Evolutionary conservation across 441 rosid species (phyloP).

Genomic region (Eutrema salsugineum): DNA sequence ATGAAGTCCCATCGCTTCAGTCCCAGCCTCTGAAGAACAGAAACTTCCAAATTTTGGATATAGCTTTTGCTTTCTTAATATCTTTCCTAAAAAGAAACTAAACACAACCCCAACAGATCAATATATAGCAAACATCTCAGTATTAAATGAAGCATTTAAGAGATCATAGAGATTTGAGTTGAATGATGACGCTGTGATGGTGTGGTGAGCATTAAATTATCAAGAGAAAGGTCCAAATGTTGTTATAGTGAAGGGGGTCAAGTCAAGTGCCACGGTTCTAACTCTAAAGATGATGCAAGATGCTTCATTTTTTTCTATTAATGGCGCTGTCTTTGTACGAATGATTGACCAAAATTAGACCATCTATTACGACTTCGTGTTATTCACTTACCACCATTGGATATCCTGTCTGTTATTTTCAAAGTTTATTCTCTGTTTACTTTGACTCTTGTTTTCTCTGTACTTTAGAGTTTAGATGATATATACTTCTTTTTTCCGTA

Average conservation of each 20-base stretch:
- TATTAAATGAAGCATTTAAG: not conserved
- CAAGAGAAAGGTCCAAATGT: slow-evolving; percentile 17
- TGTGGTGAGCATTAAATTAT: not conserved
- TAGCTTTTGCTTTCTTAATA: not conserved
- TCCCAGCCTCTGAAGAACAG: not conserved
- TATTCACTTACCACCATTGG: too few relatives aligned
- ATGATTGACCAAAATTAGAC: not conserved
- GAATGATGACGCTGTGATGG: not conserved
- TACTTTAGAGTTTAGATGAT: too few relatives aligned
- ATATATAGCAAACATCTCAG: not conserved
- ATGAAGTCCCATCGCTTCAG: slow-evolving; percentile 8
- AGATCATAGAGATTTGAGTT: not conserved
- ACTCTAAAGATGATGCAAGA: not conserved
- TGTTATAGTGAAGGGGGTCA: slow-evolving; percentile 9
- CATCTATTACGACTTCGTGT: not conserved
- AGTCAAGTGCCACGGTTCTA: slow-evolving; percentile 9
- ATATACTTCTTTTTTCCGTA: too few relatives aligned
- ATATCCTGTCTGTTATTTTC: too few relatives aligned
- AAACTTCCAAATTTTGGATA: not conserved
- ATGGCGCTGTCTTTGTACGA: slow-evolving; percentile 14
- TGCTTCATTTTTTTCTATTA: not conserved
- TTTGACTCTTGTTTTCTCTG: too few relatives aligned
- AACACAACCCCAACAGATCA: not conserved
- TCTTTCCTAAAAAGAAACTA: not conserved
- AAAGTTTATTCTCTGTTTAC: too few relatives aligned